Percentiles rank a stretch among this genome's conserved stretches.
Evolutionary conservation across 2,329 filamentous ascomycete genomes (phyloP).

Genomic region (Lachnellula suecica): DNA sequence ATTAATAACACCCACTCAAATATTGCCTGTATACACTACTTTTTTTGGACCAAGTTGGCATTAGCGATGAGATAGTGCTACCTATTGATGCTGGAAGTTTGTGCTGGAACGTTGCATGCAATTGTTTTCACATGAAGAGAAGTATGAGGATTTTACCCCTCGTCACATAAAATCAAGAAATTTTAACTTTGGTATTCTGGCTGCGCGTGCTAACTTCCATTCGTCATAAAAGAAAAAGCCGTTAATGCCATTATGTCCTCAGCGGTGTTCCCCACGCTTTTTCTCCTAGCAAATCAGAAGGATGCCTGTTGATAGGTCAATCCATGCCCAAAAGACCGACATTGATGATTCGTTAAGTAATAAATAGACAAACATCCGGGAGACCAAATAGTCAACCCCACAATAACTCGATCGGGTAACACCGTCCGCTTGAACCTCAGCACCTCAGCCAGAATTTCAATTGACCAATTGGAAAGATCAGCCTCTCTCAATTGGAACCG

Average conservation of each 20-base stretch:
- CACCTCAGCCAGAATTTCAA: constrained; percentile 1
- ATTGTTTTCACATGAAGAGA: too few relatives aligned
- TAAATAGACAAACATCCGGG: not conserved
- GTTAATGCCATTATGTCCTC: not conserved
- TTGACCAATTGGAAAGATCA: not conserved
- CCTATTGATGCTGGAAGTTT: too few relatives aligned
- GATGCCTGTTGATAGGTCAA: not conserved
- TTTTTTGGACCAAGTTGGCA: too few relatives aligned
- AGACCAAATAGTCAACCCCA: constrained; percentile 3
- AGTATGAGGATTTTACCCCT: too few relatives aligned
- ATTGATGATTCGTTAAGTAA: constrained; percentile 11
- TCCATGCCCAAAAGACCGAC: constrained; percentile 4
- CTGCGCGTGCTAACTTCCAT: constrained; percentile 2
- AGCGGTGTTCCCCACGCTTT: not conserved
- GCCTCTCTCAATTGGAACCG: not conserved
- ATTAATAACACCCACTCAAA: too few relatives aligned
- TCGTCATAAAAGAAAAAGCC: constrained; percentile 5
- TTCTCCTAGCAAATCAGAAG: constrained; percentile 4
- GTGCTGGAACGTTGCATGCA: too few relatives aligned
- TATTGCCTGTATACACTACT: too few relatives aligned
- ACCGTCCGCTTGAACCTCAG: not conserved
- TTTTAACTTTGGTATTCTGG: constrained; percentile 2
- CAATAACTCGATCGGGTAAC: constrained; percentile 7
- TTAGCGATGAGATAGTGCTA: too few relatives aligned
- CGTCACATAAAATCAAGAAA: too few relatives aligned